Evolutionary conservation across 73 alveolate species (phyloP).

Genomic region (Effrenium voratum): DNA sequence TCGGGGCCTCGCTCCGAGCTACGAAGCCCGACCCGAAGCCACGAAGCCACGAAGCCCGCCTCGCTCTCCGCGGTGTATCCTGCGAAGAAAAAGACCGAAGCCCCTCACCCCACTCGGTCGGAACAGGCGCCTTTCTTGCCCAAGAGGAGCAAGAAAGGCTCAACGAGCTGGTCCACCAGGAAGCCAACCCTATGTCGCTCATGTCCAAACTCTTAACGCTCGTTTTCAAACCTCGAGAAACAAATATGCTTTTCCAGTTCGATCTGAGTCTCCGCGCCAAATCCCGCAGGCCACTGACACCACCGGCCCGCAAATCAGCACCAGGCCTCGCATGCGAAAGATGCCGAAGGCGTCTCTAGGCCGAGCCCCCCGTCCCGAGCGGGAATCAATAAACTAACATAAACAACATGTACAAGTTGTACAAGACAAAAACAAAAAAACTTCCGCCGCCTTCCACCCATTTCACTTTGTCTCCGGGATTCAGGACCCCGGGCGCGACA

Average conservation of each 20-base stretch:
- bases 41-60: no score
- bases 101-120: not conserved
- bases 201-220: no score
- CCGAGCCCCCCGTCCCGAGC: not conserved
- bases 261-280: slow-evolving; percentile 19
- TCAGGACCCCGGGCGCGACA: slow-evolving; percentile 64
- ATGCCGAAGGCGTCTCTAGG: no score
- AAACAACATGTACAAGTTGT: not conserved
- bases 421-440: no score
- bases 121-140: slow-evolving; percentile 10
- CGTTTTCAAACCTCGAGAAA: no score
- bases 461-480: not conserved
- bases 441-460: no score
- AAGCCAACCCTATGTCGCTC: slow-evolving; percentile 80
- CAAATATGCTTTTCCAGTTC: no score
- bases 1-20: not conserved
- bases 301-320: slow-evolving; percentile 23
- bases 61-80: no score
- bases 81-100: not conserved
- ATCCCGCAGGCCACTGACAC: slow-evolving; percentile 25
- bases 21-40: no score
- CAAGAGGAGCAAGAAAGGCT: slow-evolving; percentile 41
- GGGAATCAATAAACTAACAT: not conserved
- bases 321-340: not conserved
- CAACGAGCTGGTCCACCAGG: slow-evolving; percentile 43